Percentiles rank a stretch among this genome's conserved stretches.
Conservation (phyloP, 257 asterid species). For the Nicotiana otophora region DNA sequence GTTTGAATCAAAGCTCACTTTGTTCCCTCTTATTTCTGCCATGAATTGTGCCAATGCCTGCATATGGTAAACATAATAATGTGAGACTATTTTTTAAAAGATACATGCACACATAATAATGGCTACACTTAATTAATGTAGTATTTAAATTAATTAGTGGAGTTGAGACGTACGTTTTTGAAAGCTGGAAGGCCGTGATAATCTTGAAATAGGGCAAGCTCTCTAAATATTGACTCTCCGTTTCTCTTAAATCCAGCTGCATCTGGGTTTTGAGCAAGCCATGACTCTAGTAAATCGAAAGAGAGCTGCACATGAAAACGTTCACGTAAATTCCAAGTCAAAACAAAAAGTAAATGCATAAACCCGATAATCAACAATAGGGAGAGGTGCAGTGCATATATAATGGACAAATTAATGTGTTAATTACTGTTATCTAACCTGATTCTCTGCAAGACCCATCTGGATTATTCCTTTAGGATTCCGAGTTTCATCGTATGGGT, state of each 20-base stretch:
- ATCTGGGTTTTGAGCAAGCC: conserved; percentile 34
- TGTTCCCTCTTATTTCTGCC: conserved; percentile 18
- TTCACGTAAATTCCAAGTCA: neutral
- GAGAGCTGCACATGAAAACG: conserved; percentile 24
- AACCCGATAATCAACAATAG: too few species aligned
- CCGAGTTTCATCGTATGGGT: conserved; percentile 24
- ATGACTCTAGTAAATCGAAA: conserved; percentile 30
- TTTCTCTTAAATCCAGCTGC: conserved; percentile 22
- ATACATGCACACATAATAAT: too few species aligned
- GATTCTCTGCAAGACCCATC: conserved; percentile 53
- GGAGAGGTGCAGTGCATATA: too few species aligned
- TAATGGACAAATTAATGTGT: too few species aligned
- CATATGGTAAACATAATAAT: neutral
- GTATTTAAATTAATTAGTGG: neutral
- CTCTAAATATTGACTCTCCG: conserved; percentile 31
- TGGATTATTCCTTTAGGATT: conserved; percentile 39
- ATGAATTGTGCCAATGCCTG: conserved; percentile 17
- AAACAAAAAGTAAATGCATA: neutral
- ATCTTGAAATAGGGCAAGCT: conserved; percentile 36
- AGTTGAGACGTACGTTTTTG: conserved; percentile 10
- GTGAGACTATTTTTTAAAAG: neutral
- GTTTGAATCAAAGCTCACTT: conserved; percentile 18
- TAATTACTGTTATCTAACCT: conserved; percentile 10
- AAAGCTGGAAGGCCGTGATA: conserved; percentile 38
- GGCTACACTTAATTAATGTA: too few species aligned